A percentile compares a stretch with the other conserved stretches of the same genome.
phyloP scores from a whole-genome alignment of 495 filamentous ascomycete species.

The Penicillium waksmanii region DNA sequence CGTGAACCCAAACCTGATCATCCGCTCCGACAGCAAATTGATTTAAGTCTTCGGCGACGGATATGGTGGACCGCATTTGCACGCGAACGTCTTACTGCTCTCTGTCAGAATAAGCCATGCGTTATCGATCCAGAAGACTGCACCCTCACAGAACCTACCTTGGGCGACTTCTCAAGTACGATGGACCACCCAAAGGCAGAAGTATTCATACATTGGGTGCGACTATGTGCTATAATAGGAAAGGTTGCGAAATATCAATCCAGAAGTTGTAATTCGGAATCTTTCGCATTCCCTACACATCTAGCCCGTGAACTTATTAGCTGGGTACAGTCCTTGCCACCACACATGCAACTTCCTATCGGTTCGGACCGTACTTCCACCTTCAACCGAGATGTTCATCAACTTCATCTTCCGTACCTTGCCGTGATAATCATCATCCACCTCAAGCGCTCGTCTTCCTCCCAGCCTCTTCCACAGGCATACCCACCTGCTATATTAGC shows the following conservation, averaged over 20 bases:
- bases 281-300: conserved; percentile 20
- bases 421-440: conserved; percentile 42
- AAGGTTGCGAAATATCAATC: conserved; percentile 36
- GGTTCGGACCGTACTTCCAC: conserved; percentile 22
- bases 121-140: conserved; percentile 42
- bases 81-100: conserved; percentile 39
- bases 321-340: conserved; percentile 37
- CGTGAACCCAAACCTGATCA: conserved; percentile 25
- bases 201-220: conserved; percentile 40
- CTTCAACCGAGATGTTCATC: conserved; percentile 41
- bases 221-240: conserved; percentile 38
- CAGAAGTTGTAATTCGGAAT: conserved; percentile 14
- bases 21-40: conserved; percentile 19
- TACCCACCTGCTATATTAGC: conserved; percentile 40
- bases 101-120: conserved; percentile 40
- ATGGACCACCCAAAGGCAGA: conserved; percentile 29
- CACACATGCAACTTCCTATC: conserved; percentile 38
- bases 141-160: conserved; percentile 32
- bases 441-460: conserved; percentile 28
- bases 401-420: conserved; percentile 41
- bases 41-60: conserved; percentile 32
- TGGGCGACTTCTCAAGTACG: conserved; percentile 32
- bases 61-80: conserved; percentile 47
- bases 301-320: conserved; percentile 35
- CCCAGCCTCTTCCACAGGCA: conserved; percentile 33